Evolutionary conservation across 163 green algal species (phyloP).

Genomic region (Prototheca wickerhamii): DNA sequence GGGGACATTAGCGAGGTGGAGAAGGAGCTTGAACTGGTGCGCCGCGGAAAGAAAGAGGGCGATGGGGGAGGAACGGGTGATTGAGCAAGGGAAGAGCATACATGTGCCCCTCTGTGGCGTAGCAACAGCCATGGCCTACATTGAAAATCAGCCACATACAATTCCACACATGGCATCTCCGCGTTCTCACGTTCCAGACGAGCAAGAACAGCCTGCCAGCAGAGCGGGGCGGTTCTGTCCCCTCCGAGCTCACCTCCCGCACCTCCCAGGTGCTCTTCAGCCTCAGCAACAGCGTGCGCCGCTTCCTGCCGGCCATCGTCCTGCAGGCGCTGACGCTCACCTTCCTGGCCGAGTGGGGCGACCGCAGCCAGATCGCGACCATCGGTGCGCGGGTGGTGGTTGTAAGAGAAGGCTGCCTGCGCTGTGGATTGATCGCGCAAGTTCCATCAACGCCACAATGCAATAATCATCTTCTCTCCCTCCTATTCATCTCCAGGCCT

Average conservation of each 20-base stretch:
- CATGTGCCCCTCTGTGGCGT: too few relatives aligned
- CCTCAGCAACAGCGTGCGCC: slow-evolving; percentile 9
- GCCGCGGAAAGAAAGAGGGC: background rate
- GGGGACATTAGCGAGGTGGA: slow-evolving; percentile 85
- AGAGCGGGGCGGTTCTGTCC: too few relatives aligned
- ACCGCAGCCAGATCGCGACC: slow-evolving; percentile 94
- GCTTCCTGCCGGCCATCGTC: slow-evolving; percentile 48
- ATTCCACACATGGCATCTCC: too few relatives aligned
- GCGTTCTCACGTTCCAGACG: too few relatives aligned
- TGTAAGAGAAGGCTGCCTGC: background rate
- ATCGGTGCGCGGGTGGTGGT: slow-evolving; percentile 54
- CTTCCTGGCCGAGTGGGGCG: slow-evolving; percentile 97
- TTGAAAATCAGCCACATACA: too few relatives aligned
- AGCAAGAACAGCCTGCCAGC: too few relatives aligned
- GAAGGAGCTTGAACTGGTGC: slow-evolving; percentile 57
- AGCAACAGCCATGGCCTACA: too few relatives aligned
- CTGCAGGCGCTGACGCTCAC: slow-evolving; percentile 91
- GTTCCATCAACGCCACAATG: too few relatives aligned
- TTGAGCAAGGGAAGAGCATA: too few relatives aligned
- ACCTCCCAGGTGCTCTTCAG: too few relatives aligned
- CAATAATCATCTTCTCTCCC: background rate
- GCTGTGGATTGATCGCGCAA: too few relatives aligned
- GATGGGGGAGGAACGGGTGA: background rate
- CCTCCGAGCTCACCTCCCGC: too few relatives aligned
- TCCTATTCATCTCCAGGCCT: slow-evolving; percentile 40